Percentiles rank a stretch among this genome's conserved stretches.
These are phyloP conservation scores for Penicillium coprophilum DNA, from an alignment of 495 filamentous ascomycete genomes.

Conservation along the genomic window DNA sequence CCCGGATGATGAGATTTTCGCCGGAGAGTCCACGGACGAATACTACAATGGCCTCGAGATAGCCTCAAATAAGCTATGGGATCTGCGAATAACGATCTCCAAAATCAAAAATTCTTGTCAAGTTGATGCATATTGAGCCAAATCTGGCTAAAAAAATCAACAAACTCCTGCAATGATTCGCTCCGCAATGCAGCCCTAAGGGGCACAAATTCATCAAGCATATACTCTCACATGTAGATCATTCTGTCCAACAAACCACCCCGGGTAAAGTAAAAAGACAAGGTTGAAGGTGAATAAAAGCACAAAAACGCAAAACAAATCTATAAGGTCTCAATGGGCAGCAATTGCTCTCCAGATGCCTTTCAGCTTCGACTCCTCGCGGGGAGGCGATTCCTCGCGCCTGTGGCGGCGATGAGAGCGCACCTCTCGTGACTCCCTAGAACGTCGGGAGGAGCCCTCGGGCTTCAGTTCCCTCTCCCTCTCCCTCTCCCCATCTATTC, in stretches of 20 bases:
- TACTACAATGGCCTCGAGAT: background rate
- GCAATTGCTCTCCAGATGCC: slow-evolving; percentile 38
- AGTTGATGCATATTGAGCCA: slow-evolving; percentile 3
- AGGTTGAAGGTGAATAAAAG: slow-evolving; percentile 12
- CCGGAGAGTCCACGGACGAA: background rate
- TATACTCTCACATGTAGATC: slow-evolving; percentile 10
- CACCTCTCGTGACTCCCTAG: slow-evolving; percentile 20
- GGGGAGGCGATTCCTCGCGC: slow-evolving; percentile 37
- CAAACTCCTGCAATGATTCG: slow-evolving; percentile 31
- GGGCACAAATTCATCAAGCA: slow-evolving; percentile 15
- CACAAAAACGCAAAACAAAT: slow-evolving; percentile 9
- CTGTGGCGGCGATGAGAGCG: slow-evolving; percentile 31
- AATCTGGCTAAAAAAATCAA: slow-evolving; percentile 14
- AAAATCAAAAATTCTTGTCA: background rate
- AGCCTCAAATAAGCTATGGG: background rate
- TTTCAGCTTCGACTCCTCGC: slow-evolving; percentile 39
- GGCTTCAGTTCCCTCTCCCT: slow-evolving; percentile 22
- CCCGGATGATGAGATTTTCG: background rate
- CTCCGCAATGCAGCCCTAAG: slow-evolving; percentile 21
- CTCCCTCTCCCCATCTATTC: slow-evolving; percentile 17
- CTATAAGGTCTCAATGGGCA: slow-evolving; percentile 28
- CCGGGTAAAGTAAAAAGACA: slow-evolving; percentile 16
- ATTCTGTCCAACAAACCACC: slow-evolving; percentile 14
- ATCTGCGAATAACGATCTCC: background rate
- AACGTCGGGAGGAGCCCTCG: slow-evolving; percentile 26